phyloP scores from a whole-genome alignment of 2,329 filamentous ascomycete genomes.

The Beauveria sp. region DNA sequence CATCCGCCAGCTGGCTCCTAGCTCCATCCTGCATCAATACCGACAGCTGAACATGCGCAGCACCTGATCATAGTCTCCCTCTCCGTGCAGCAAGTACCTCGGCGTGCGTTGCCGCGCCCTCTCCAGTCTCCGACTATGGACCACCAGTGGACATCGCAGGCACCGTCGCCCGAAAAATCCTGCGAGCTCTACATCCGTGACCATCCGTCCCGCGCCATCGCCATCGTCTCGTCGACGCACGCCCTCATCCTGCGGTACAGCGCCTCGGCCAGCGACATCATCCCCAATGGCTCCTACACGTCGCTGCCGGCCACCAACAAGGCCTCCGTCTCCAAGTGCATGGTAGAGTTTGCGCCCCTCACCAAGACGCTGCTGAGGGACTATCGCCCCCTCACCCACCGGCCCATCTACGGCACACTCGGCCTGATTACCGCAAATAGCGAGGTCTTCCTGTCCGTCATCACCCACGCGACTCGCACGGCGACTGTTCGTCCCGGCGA shows the following conservation, averaged over 20 bases:
- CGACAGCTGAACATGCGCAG: neutral
- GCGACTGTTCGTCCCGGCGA: constrained; percentile 81
- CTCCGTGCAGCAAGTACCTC: neutral
- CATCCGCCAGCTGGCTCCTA: neutral
- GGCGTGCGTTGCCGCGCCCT: neutral
- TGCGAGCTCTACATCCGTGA: constrained; percentile 81
- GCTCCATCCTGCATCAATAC: neutral
- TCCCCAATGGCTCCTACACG: constrained; percentile 50
- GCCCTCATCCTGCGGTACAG: constrained; percentile 80
- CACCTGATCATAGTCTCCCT: neutral
- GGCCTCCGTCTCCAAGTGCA: constrained; percentile 55
- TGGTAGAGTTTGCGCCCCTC: constrained; percentile 74
- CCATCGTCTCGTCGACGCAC: constrained; percentile 71
- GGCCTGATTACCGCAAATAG: constrained; percentile 76
- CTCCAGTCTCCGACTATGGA: constrained; percentile 35
- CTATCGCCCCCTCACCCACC: constrained; percentile 66
- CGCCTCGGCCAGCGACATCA: constrained; percentile 52
- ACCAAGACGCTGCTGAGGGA: constrained; percentile 61
- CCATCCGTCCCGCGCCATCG: constrained; percentile 78
- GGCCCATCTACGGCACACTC: constrained; percentile 76
- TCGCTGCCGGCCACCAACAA: constrained; percentile 42
- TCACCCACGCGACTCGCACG: constrained; percentile 70
- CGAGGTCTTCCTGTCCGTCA: constrained; percentile 86
- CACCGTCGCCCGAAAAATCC: constrained; percentile 48
- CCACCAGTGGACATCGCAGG: constrained; percentile 39